A percentile compares a stretch with the other conserved stretches of the same genome.
Evolutionary conservation across 768 basidiomycete genomes (phyloP).

Genomic region (Lactarius akahatsu): DNA sequence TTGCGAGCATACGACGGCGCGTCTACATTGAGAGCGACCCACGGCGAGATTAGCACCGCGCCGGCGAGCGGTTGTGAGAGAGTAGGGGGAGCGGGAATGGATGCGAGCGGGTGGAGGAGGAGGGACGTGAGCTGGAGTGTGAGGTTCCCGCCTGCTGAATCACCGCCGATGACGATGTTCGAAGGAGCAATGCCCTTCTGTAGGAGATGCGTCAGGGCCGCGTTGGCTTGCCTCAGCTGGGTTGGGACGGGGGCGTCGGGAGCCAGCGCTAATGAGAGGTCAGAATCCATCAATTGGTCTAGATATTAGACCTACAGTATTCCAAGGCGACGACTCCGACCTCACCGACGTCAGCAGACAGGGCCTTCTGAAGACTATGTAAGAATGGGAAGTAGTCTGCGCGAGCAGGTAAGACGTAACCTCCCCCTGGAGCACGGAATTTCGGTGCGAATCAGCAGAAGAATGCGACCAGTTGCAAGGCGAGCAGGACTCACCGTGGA

Average conservation of each 20-base stretch:
- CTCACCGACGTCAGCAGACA: slow-evolving; percentile 2
- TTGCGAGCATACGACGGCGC: slow-evolving; percentile 11
- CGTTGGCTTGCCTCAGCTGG: slow-evolving; percentile 28
- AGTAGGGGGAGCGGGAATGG: slow-evolving; percentile 13
- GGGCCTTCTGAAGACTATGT: not conserved
- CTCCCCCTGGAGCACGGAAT: slow-evolving; percentile 6
- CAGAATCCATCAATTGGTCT: not conserved
- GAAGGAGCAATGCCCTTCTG: slow-evolving; percentile 27
- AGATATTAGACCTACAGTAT: slow-evolving; percentile 7
- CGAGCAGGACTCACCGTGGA: slow-evolving; percentile 1
- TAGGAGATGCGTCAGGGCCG: slow-evolving; percentile 24
- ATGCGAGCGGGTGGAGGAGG: slow-evolving; percentile 27
- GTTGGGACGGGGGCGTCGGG: slow-evolving; percentile 26
- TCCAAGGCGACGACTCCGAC: slow-evolving; percentile 10
- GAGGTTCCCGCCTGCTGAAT: slow-evolving; percentile 31
- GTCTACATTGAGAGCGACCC: not conserved
- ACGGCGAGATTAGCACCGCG: slow-evolving; percentile 11
- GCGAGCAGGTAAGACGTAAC: not conserved
- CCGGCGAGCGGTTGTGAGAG: slow-evolving; percentile 12
- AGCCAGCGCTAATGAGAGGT: not conserved
- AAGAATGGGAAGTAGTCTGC: slow-evolving; percentile 5
- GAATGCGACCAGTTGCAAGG: no score
- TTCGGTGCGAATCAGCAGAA: not conserved
- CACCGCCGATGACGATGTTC: slow-evolving; percentile 29
- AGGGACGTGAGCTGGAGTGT: slow-evolving; percentile 28